Percentiles rank a stretch among this genome's conserved stretches.
These are phyloP conservation scores for Penicillium nucicola DNA, from an alignment of 495 filamentous ascomycete genomes.

Conservation along the genomic window DNA sequence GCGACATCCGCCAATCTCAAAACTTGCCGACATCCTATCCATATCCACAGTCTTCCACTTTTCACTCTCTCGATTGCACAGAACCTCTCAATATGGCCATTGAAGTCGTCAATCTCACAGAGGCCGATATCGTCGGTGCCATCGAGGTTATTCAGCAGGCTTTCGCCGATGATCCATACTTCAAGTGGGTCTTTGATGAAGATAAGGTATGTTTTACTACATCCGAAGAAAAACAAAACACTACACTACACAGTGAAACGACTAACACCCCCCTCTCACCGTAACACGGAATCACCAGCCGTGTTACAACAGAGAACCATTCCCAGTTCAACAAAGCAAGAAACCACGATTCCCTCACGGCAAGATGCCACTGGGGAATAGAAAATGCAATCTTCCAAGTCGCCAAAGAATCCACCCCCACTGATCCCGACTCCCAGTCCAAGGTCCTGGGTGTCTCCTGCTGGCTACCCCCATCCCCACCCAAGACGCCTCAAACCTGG, in stretches of 20 bases:
- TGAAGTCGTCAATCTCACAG: constrained; percentile 48
- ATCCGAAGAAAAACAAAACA: neutral
- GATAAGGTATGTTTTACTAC: constrained; percentile 37
- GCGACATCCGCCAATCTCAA: neutral
- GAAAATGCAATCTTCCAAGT: constrained; percentile 63
- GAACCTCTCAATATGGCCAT: constrained; percentile 42
- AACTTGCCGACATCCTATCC: too few species aligned
- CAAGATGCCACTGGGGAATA: constrained; percentile 64
- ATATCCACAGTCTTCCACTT: neutral
- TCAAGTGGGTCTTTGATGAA: constrained; percentile 58
- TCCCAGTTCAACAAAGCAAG: constrained; percentile 47
- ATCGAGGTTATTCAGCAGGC: constrained; percentile 52
- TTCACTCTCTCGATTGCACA: neutral
- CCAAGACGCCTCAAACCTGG: constrained; percentile 49
- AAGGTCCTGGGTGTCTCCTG: constrained; percentile 60
- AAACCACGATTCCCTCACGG: constrained; percentile 53
- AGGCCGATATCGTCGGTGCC: constrained; percentile 58
- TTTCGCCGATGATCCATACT: constrained; percentile 63
- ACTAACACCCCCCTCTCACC: constrained; percentile 12
- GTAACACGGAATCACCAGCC: constrained; percentile 16
- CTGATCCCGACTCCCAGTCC: constrained; percentile 12
- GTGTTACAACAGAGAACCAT: constrained; percentile 10
- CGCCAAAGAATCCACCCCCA: constrained; percentile 43
- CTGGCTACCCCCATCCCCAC: constrained; percentile 55
- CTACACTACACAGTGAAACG: too few species aligned